Evolutionary conservation across 768 basidiomycete genomes (phyloP).

Genomic region (Macrocybe gigantea): DNA sequence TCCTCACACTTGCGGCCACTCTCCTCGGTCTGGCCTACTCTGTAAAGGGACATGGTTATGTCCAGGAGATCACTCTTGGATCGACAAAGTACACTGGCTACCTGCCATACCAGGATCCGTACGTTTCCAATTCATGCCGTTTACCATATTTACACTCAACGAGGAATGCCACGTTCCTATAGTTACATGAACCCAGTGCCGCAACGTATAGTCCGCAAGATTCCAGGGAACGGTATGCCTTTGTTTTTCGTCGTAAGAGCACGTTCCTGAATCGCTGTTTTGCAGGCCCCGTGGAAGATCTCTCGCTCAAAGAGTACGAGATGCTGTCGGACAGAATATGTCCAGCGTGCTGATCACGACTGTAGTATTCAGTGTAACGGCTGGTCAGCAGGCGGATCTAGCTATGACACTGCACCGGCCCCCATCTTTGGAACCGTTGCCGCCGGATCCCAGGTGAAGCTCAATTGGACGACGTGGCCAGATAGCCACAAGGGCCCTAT

Average conservation of each 20-base stretch:
- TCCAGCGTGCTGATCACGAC: not conserved
- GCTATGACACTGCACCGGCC: slow-evolving; percentile 19
- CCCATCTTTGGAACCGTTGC: slow-evolving; percentile 25
- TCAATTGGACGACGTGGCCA: slow-evolving; percentile 36
- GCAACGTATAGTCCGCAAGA: slow-evolving; percentile 29
- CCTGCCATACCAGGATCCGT: slow-evolving; percentile 30
- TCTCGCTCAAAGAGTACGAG: slow-evolving; percentile 27
- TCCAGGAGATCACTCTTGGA: slow-evolving; percentile 29
- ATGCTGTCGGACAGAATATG: not conserved
- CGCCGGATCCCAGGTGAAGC: slow-evolving; percentile 25
- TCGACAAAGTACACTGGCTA: slow-evolving; percentile 28
- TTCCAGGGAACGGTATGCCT: slow-evolving; percentile 26
- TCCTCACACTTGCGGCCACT: slow-evolving; percentile 6
- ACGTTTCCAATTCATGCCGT: slow-evolving; percentile 1
- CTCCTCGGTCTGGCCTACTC: slow-evolving; percentile 7
- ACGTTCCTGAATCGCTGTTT: not conserved
- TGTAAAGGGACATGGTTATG: slow-evolving; percentile 29
- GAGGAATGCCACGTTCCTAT: not conserved
- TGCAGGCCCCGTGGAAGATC: slow-evolving; percentile 28
- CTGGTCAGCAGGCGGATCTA: slow-evolving; percentile 17
- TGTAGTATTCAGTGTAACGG: slow-evolving; percentile 24
- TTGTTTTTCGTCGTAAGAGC: not conserved
- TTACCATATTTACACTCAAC: not conserved
- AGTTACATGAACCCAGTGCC: slow-evolving; percentile 26
- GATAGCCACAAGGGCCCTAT: slow-evolving; percentile 32